phyloP scores from a whole-genome alignment of 495 filamentous ascomycete genomes.

The Penicillium egyptiacum region DNA sequence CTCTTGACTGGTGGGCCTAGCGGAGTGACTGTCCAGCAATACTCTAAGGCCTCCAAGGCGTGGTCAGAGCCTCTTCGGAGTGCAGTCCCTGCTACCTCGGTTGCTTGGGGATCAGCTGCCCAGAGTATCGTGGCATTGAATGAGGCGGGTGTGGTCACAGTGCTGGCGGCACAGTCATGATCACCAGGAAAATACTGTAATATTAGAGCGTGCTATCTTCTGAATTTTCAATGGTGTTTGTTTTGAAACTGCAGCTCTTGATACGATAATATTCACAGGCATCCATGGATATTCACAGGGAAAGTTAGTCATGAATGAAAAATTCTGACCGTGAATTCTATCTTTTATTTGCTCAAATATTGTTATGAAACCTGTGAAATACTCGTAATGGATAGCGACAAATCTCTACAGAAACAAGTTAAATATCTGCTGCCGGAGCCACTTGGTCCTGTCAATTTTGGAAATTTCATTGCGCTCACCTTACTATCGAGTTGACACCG shows the following conservation, averaged over 20 bases:
- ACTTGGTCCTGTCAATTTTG: not conserved
- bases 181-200: conserved; percentile 37
- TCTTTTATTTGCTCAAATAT: not conserved
- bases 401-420: not conserved
- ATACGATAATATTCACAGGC: conserved; percentile 10
- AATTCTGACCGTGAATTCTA: not conserved
- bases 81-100: conserved; percentile 68
- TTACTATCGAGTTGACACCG: not conserved
- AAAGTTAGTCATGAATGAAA: not conserved
- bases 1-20: conserved; percentile 77
- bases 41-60: conserved; percentile 73
- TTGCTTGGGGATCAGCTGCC: conserved; percentile 76
- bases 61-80: conserved; percentile 86
- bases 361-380: not conserved
- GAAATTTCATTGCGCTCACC: not conserved
- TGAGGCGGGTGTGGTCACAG: conserved; percentile 68
- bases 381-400: not conserved
- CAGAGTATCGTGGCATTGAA: conserved; percentile 72
- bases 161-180: conserved; percentile 53
- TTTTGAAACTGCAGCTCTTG: conserved; percentile 23
- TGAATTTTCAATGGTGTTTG: conserved; percentile 30
- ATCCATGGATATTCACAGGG: not conserved
- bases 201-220: conserved; percentile 29
- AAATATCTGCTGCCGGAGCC: not conserved
- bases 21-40: conserved; percentile 84